A percentile compares a stretch with the other conserved stretches of the same genome.
Evolutionary conservation across 2,329 filamentous ascomycete genomes (phyloP).

Genomic region (Aspergillus hortae): DNA sequence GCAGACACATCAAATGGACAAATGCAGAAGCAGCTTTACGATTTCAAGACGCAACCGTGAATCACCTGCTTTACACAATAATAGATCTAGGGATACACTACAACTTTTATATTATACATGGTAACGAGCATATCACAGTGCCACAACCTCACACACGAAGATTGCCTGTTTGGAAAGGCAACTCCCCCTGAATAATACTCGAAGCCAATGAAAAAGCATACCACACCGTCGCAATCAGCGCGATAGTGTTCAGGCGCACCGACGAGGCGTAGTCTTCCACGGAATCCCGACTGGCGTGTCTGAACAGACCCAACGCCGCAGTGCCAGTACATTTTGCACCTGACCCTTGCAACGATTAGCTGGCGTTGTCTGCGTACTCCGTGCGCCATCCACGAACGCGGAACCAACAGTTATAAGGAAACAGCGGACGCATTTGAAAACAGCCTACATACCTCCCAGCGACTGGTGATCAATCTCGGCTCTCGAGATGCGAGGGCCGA

Average conservation of each 20-base stretch:
- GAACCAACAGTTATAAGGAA: neutral
- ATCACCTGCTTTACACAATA: too few species aligned
- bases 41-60: too few species aligned
- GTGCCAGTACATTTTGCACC: neutral
- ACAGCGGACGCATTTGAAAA: slow-evolving; percentile 1
- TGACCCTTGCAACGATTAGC: neutral
- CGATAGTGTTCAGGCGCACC: slow-evolving; percentile 42
- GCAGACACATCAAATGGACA: too few species aligned
- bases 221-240: slow-evolving; percentile 27
- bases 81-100: too few species aligned
- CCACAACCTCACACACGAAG: too few species aligned
- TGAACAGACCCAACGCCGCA: slow-evolving; percentile 3
- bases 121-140: too few species aligned
- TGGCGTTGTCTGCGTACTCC: neutral
- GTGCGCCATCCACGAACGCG: neutral
- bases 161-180: too few species aligned
- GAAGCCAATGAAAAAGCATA: slow-evolving; percentile 27
- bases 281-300: slow-evolving; percentile 30
- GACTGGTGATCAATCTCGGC: slow-evolving; percentile 29
- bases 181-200: slow-evolving; percentile 3
- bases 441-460: slow-evolving; percentile 16
- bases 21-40: too few species aligned
- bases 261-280: slow-evolving; percentile 39
- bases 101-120: too few species aligned
- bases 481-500: slow-evolving; percentile 34